These are phyloP conservation scores for Monotropa hypopitys DNA, from an alignment of 179 eudicot species.

Conservation along the genomic window DNA sequence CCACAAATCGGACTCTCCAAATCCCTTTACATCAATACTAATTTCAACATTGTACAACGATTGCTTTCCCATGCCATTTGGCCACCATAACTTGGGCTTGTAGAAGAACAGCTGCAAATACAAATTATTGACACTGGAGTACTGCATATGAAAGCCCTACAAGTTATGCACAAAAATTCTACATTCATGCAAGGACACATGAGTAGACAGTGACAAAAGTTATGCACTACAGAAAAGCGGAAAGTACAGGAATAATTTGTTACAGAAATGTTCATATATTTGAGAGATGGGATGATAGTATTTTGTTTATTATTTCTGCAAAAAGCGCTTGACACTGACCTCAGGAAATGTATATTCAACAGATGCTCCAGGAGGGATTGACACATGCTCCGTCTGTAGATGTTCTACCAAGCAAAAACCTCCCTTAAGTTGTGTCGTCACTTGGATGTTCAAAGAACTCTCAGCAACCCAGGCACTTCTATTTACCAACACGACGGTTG, in stretches of 20 bases:
- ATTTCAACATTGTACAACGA: slow-evolving; percentile 66
- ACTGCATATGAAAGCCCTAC: background rate
- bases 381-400: slow-evolving; percentile 52
- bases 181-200: background rate
- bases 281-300: background rate
- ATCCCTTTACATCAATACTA: slow-evolving; percentile 60
- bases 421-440: slow-evolving; percentile 64
- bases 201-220: background rate
- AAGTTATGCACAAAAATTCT: background rate
- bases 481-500: slow-evolving; percentile 65
- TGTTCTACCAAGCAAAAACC: slow-evolving; percentile 55
- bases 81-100: slow-evolving; percentile 97
- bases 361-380: slow-evolving; percentile 60
- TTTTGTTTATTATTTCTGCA: background rate
- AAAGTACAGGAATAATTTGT: background rate
- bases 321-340: slow-evolving; percentile 31
- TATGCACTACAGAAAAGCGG: background rate
- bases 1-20: slow-evolving; percentile 84
- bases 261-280: background rate
- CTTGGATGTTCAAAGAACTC: slow-evolving; percentile 69
- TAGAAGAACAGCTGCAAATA: slow-evolving; percentile 69
- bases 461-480: slow-evolving; percentile 58
- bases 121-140: slow-evolving; percentile 8
- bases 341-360: slow-evolving; percentile 66
- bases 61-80: slow-evolving; percentile 99